Evolutionary conservation across 805 yeast species (phyloP).

Genomic region (Geotrichum ghanense): DNA sequence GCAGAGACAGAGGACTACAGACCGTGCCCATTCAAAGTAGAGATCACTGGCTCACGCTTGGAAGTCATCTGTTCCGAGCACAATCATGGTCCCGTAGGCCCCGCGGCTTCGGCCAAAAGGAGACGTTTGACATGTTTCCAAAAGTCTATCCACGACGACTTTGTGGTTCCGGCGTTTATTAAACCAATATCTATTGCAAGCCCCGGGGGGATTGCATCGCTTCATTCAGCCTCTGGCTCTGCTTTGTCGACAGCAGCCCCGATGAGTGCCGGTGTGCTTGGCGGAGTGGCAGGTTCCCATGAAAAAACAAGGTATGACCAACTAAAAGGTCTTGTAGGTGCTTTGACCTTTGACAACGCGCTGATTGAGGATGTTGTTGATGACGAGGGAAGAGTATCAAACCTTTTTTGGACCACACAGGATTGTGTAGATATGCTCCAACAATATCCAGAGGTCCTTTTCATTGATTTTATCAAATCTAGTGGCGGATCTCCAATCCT

Average conservation of each 20-base stretch:
- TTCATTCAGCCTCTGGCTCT: too few species aligned
- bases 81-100: slow-evolving; percentile 1
- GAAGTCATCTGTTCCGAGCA: neutral
- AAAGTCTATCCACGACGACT: slow-evolving; percentile 1
- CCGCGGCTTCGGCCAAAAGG: neutral
- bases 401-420: neutral
- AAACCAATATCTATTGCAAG: neutral
- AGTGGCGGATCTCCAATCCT: neutral
- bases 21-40: neutral
- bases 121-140: neutral
- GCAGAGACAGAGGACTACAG: neutral
- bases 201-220: too few species aligned
- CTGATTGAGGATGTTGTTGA: neutral
- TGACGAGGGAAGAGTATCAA: neutral
- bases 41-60: neutral
- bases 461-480: neutral
- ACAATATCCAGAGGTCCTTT: neutral
- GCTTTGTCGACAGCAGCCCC: neutral
- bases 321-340: neutral
- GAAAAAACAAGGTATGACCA: neutral
- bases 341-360: neutral
- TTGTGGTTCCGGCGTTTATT: neutral
- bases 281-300: neutral
- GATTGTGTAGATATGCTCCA: neutral
- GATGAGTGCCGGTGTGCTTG: neutral